A percentile compares a stretch with the other conserved stretches of the same genome.
phyloP scores from a whole-genome alignment of 1,284 basidiomycete genomes.

The Rhodofomes roseus region DNA sequence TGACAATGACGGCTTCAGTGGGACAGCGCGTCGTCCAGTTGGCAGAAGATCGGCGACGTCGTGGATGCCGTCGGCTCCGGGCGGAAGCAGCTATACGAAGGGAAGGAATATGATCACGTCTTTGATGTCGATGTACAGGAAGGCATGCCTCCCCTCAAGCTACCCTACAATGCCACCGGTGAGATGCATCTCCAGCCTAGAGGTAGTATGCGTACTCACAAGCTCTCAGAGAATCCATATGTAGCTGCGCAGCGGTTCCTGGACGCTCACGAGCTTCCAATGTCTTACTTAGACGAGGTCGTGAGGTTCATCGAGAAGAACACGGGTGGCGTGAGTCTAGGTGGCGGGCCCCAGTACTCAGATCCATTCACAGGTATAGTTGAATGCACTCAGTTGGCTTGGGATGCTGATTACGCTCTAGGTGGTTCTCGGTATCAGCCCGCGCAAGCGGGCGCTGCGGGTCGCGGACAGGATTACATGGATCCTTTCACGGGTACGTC shows the following conservation, averaged over 20 bases:
- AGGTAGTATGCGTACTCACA: neutral
- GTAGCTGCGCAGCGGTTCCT: conserved; percentile 89
- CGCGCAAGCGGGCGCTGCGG: conserved; percentile 25
- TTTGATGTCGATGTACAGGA: conserved; percentile 98
- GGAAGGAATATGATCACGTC: conserved; percentile 97
- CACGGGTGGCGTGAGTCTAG: conserved; percentile 73
- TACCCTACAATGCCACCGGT: conserved; percentile 92
- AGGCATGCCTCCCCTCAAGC: conserved; percentile 88
- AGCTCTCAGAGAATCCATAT: conserved; percentile 82
- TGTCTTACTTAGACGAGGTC: conserved; percentile 86
- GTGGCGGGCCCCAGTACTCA: conserved; percentile 52
- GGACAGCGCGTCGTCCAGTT: conserved; percentile 64
- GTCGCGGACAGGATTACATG: conserved; percentile 27
- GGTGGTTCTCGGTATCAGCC: conserved; percentile 62
- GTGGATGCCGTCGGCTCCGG: conserved; percentile 89
- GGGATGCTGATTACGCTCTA: conserved; percentile 20
- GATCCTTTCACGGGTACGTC: conserved; percentile 34
- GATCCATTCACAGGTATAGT: conserved; percentile 88
- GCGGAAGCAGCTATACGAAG: conserved; percentile 85
- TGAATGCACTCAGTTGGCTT: neutral
- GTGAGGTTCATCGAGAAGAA: conserved; percentile 95
- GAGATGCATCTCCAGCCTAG: conserved; percentile 17
- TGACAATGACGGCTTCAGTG: conserved; percentile 46
- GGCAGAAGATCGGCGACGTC: conserved; percentile 95
- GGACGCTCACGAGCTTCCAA: conserved; percentile 78